A percentile compares a stretch with the other conserved stretches of the same genome.
These are phyloP conservation scores for Inga leiocalycina DNA, from an alignment of 306 rosid species.

Conservation along the genomic window DNA sequence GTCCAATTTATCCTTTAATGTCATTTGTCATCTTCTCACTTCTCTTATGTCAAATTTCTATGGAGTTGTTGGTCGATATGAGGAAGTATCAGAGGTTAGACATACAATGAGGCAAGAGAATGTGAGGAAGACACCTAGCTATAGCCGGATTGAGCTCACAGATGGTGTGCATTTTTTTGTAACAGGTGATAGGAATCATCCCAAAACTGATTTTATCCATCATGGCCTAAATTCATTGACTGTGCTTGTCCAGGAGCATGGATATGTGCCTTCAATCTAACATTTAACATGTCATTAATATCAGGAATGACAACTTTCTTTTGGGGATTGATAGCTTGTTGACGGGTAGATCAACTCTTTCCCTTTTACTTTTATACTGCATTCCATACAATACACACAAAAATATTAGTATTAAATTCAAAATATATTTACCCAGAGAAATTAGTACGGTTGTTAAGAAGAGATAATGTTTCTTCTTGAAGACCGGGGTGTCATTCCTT, in stretches of 20 bases:
- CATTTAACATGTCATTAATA: slow-evolving; percentile 27
- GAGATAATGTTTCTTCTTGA: not conserved
- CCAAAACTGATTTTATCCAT: slow-evolving; percentile 56
- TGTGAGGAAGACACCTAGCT: slow-evolving; percentile 80
- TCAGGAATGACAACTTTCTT: not conserved
- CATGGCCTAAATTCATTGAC: slow-evolving; percentile 71
- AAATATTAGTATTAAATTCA: not conserved
- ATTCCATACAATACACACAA: not conserved
- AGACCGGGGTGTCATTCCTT: not conserved
- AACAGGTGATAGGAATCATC: slow-evolving; percentile 70
- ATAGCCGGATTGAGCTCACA: slow-evolving; percentile 89
- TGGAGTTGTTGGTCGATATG: slow-evolving; percentile 67
- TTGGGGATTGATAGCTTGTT: slow-evolving; percentile 1
- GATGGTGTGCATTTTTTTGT: slow-evolving; percentile 70
- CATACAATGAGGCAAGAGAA: slow-evolving; percentile 70
- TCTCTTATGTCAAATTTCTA: slow-evolving; percentile 58
- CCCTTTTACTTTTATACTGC: not conserved
- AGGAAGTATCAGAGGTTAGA: slow-evolving; percentile 71
- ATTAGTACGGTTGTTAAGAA: not conserved
- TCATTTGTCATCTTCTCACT: too few species aligned
- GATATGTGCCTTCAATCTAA: slow-evolving; percentile 47
- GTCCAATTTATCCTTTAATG: too few species aligned
- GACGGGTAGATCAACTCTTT: not conserved
- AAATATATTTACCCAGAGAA: not conserved
- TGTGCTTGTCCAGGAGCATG: slow-evolving; percentile 60